A percentile compares a stretch with the other conserved stretches of the same genome.
Evolutionary conservation across 2,329 filamentous ascomycete species (phyloP).

Genomic region (Fusarium clavum): DNA sequence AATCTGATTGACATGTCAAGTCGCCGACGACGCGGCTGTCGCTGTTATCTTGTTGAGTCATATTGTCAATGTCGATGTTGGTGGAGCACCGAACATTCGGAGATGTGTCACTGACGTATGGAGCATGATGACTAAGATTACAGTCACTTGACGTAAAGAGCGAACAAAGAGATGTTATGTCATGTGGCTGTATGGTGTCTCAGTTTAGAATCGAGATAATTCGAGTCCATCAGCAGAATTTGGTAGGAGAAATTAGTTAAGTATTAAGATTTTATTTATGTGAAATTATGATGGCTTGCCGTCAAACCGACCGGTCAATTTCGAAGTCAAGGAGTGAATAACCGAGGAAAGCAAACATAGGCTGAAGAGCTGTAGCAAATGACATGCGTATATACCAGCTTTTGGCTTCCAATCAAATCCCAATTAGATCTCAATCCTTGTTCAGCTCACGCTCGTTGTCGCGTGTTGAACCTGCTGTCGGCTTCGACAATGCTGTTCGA

Average conservation of each 20-base stretch:
- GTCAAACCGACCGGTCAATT: rapidly evolving
- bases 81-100: not conserved
- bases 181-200: not conserved
- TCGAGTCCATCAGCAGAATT: rapidly evolving
- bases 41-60: slow-evolving; percentile 8
- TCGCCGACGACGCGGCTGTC: slow-evolving; percentile 42
- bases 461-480: too few species aligned
- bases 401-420: too few species aligned
- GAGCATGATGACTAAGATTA: slow-evolving; percentile 32
- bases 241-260: not conserved
- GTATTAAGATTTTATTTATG: not conserved
- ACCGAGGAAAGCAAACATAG: rapidly evolving
- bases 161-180: not conserved
- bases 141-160: slow-evolving; percentile 10
- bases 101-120: slow-evolving; percentile 18
- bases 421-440: not conserved
- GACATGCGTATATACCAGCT: rapidly evolving
- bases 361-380: not conserved
- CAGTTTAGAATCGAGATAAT: not conserved
- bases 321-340: not conserved
- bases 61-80: slow-evolving; percentile 3
- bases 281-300: rapidly evolving
- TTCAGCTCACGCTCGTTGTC: not conserved
- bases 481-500: too few species aligned
- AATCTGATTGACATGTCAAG: slow-evolving; percentile 46